Conservation (phyloP, 768 basidiomycete genomes). For the Filobasidium wieringae region DNA sequence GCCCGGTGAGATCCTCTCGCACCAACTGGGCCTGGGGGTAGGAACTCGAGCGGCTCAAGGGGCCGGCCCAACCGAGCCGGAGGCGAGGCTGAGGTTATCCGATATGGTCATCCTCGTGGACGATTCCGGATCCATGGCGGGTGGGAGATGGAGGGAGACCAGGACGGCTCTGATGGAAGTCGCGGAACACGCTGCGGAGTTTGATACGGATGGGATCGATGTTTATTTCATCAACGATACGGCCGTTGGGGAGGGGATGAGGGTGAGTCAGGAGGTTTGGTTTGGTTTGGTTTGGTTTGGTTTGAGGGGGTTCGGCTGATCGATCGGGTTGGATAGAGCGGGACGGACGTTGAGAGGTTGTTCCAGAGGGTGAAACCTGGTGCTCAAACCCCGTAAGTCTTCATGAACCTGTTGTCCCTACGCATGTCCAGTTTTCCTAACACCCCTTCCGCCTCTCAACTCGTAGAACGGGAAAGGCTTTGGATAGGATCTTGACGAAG, state of each 20-base stretch:
- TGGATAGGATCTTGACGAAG: slow-evolving; percentile 28
- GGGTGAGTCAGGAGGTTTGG: slow-evolving; percentile 9
- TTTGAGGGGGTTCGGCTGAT: background rate
- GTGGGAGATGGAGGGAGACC: slow-evolving; percentile 28
- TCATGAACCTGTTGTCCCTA: no score
- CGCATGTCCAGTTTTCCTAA: background rate
- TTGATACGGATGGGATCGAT: slow-evolving; percentile 29
- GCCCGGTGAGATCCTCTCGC: background rate
- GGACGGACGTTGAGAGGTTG: slow-evolving; percentile 30
- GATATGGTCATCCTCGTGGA: slow-evolving; percentile 29
- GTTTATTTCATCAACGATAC: slow-evolving; percentile 33
- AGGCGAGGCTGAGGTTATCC: slow-evolving; percentile 24
- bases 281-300: background rate
- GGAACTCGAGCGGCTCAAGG: background rate
- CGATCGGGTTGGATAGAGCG: slow-evolving; percentile 1
- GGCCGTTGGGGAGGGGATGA: slow-evolving; percentile 28
- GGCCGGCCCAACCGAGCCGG: slow-evolving; percentile 26
- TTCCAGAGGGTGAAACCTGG: slow-evolving; percentile 28
- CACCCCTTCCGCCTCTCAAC: background rate
- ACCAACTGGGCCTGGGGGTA: background rate
- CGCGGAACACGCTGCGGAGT: slow-evolving; percentile 23
- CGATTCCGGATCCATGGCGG: slow-evolving; percentile 25
- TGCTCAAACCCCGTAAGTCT: slow-evolving; percentile 31
- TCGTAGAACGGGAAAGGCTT: slow-evolving; percentile 22
- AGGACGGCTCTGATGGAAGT: slow-evolving; percentile 25